phyloP scores from a whole-genome alignment of 164 flowering plant species.

The Annona squamosa region DNA sequence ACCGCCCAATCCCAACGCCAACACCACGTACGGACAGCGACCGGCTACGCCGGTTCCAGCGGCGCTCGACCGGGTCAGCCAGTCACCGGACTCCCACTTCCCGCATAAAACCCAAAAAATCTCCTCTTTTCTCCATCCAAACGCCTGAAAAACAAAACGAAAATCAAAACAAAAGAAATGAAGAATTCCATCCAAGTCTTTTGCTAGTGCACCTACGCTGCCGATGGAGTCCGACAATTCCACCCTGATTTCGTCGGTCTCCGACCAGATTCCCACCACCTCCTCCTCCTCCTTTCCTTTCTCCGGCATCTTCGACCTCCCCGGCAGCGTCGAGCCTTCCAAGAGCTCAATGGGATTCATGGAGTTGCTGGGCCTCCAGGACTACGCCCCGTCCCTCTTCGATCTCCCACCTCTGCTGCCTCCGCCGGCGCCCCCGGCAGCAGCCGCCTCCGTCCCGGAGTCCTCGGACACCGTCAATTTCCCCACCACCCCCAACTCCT shows the following conservation, averaged over 20 bases:
- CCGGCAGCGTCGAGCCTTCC: conserved; percentile 17
- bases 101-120: conserved; percentile 2
- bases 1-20: conserved; percentile 12
- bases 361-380: conserved; percentile 52
- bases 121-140: not conserved
- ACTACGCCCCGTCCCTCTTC: conserved; percentile 29
- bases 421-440: conserved; percentile 3
- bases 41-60: conserved; percentile 37
- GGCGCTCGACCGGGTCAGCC: conserved; percentile 16
- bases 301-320: conserved; percentile 28
- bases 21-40: conserved; percentile 20
- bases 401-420: conserved; percentile 25
- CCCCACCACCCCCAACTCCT: conserved; percentile 63
- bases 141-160: too few species aligned
- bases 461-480: conserved; percentile 57
- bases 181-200: not conserved
- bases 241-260: conserved; percentile 17
- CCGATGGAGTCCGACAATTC: conserved; percentile 18
- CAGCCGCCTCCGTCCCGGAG: conserved; percentile 17
- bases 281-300: conserved; percentile 20
- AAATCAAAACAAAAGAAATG: not conserved
- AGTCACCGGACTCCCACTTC: conserved; percentile 25
- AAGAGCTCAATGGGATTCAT: conserved; percentile 27
- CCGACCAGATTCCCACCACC: conserved; percentile 25
- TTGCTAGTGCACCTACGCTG: conserved; percentile 23